phyloP scores from a whole-genome alignment of 352 stramenopile genomes.

The Phytophthora uliginosa region DNA sequence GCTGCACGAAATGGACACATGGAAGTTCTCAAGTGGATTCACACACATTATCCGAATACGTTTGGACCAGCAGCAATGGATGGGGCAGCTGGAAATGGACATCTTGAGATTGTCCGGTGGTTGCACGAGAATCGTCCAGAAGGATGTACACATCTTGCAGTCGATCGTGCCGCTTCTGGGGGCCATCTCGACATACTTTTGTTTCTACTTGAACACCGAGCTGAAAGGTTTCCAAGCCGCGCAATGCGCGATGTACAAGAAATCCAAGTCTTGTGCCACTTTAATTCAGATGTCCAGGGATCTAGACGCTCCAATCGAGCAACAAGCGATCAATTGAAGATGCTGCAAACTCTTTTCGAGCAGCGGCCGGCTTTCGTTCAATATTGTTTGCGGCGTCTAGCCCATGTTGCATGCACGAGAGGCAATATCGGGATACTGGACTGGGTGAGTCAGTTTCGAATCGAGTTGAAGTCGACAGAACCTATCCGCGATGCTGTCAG shows the following conservation, averaged over 20 bases:
- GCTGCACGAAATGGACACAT: not conserved
- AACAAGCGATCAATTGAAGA: not conserved
- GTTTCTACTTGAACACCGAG: not conserved
- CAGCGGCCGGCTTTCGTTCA: not conserved
- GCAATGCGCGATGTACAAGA: not conserved
- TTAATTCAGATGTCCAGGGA: not conserved
- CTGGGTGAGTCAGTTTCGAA: not conserved
- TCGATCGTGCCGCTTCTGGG: not conserved
- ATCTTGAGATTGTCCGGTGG: not conserved
- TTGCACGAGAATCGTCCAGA: not conserved
- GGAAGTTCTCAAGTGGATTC: not conserved
- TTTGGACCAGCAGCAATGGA: not conserved
- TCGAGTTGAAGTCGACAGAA: not conserved
- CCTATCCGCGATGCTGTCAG: not conserved
- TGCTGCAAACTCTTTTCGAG: not conserved
- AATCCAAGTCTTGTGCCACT: not conserved
- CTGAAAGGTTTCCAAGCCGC: not conserved
- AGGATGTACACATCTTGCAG: not conserved
- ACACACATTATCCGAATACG: not conserved
- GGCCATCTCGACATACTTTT: not conserved
- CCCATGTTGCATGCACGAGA: not conserved
- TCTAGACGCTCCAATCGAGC: not conserved
- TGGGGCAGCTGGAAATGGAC: not conserved
- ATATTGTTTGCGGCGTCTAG: not conserved
- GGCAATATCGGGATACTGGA: not conserved